A percentile compares a stretch with the other conserved stretches of the same genome.
These are phyloP conservation scores for Debaryomyces nepalensis DNA, from an alignment of 1,139 yeast genomes.

Conservation along the genomic window DNA sequence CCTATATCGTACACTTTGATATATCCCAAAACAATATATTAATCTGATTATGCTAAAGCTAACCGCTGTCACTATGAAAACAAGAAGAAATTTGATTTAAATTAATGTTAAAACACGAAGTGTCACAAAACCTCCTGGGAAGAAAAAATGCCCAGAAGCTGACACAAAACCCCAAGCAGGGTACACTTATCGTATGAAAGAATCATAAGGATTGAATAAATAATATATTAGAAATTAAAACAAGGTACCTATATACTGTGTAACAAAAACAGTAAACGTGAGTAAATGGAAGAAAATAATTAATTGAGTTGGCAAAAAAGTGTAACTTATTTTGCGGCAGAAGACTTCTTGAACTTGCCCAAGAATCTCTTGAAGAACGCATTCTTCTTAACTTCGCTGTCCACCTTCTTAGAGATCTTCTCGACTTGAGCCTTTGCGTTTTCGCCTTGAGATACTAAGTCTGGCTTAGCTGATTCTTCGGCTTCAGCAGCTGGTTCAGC, in stretches of 20 bases:
- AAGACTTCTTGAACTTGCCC: slow-evolving; percentile 52
- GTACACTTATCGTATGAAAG: too few relatives aligned
- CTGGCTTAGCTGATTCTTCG: slow-evolving; percentile 18
- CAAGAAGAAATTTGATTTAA: slow-evolving; percentile 10
- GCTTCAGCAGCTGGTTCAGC: slow-evolving; percentile 19
- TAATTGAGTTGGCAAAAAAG: background rate
- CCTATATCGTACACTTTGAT: slow-evolving; percentile 1
- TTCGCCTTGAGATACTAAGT: slow-evolving; percentile 22
- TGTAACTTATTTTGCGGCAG: slow-evolving; percentile 32
- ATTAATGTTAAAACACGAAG: slow-evolving; percentile 4
- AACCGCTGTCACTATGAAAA: slow-evolving; percentile 6
- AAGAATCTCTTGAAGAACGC: slow-evolving; percentile 55
- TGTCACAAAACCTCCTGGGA: slow-evolving; percentile 8
- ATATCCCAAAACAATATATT: slow-evolving; percentile 5
- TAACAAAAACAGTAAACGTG: background rate
- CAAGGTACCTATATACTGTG: slow-evolving; percentile 2
- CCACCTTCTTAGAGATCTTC: slow-evolving; percentile 32
- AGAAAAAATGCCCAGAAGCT: slow-evolving; percentile 5
- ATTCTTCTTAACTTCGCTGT: slow-evolving; percentile 49
- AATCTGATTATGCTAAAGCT: slow-evolving; percentile 2
- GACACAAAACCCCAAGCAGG: slow-evolving; percentile 5
- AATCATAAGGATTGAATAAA: background rate
- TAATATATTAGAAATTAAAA: slow-evolving; percentile 5
- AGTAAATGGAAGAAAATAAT: background rate
- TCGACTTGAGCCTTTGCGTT: slow-evolving; percentile 38